Evolutionary conservation across 208 protist species (phyloP).

Genomic region (Leishmania aethiopica): DNA sequence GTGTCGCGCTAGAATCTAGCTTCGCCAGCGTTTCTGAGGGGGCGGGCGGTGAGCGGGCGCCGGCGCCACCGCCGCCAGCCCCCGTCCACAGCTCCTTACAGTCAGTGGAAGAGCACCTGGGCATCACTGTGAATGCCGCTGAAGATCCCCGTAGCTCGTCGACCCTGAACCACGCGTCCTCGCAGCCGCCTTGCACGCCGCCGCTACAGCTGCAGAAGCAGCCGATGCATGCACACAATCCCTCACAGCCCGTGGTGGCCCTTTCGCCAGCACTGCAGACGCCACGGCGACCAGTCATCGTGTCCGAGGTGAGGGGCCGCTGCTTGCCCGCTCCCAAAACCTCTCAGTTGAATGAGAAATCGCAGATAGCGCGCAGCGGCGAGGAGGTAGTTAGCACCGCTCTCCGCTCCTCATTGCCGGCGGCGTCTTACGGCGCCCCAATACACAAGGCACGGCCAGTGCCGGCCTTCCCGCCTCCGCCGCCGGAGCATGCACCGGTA

Average conservation of each 20-base stretch:
- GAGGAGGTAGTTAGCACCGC: not conserved
- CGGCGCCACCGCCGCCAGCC: not conserved
- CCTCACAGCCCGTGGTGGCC: not conserved
- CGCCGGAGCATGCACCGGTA: not conserved
- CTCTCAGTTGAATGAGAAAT: not conserved
- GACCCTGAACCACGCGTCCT: not conserved
- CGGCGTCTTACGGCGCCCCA: not conserved
- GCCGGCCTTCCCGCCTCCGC: not conserved
- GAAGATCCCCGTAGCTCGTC: not conserved
- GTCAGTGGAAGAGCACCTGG: not conserved
- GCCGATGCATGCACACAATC: not conserved
- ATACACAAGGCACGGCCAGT: not conserved
- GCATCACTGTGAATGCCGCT: not conserved
- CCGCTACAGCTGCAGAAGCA: not conserved
- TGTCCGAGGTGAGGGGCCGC: not conserved
- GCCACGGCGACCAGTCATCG: constrained; percentile 5
- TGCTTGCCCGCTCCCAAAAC: not conserved
- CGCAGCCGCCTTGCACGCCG: not conserved
- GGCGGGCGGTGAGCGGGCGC: not conserved
- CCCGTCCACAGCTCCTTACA: not conserved
- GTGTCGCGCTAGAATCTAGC: not conserved
- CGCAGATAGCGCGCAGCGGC: not conserved
- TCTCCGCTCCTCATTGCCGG: not conserved
- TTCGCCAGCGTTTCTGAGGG: not conserved
- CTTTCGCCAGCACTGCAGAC: not conserved